Base-by-base conservation (phyloP, 2,329 filamentous ascomycete genomes). In the Curvularia sp. region DNA sequence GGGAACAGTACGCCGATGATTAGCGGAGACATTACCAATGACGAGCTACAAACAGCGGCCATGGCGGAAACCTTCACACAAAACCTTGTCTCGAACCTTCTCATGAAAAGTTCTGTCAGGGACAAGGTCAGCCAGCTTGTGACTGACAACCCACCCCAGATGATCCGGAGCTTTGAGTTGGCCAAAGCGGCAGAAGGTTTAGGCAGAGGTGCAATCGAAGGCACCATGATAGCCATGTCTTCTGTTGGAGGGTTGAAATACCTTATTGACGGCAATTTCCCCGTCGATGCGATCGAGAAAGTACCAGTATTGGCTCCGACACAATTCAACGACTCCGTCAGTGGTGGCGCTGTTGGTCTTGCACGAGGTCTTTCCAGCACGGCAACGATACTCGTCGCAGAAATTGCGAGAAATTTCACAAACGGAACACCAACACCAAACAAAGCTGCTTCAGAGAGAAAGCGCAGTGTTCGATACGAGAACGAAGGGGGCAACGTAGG, bases 141-240 rank as follows among this genome's bases (percentile, higher is more conserved):
- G 5, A 46, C 51, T 5, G 49, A 47, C 5, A 58, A 42, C 5
- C 38, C 50, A n/a, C 50, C 64, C n/a, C 24, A 49, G 31, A 28
- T 63, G 1, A 51, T 66, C 3, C 57, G 54, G 15, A 49, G 53
- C 30, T 24, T 67, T 1, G 55, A 69, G 4, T 13, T 57, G 1
- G 62, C 70, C 0, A 70, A 70, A 26, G 67, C 61, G 13, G 67
- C 67, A 2, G 71, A 74, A 50, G 71, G 71, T 5, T 62, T 71
- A 12, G 71, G 65, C 8, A 61, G 71, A 47, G 71, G 71, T 7
- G 50, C 67, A 0, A 62, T 72, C 9, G 71, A 74, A 55, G 71
- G 71, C 3, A 39, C 65, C 18, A 41, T 72, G 8, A 66, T 60
- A 43, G 71, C 68, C 1, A 50, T 73, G 7, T 69, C 68, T 0